A percentile compares a stretch with the other conserved stretches of the same genome.
phyloP scores from a whole-genome alignment of 2,329 filamentous ascomycete genomes.

The Penicillium digitatum region DNA sequence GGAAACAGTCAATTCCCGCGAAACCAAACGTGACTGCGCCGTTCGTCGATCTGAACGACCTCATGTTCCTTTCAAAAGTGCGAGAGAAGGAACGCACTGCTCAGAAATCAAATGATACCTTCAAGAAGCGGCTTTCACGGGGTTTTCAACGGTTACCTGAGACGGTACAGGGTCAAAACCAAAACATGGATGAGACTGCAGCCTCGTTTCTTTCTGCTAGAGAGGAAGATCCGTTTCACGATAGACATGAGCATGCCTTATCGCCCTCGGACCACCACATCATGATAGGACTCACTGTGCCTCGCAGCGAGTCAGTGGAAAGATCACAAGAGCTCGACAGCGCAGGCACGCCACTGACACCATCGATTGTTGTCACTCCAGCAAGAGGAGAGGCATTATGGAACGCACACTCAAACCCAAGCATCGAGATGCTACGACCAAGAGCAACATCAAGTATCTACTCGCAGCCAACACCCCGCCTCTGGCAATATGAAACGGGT shows the following conservation, averaged over 20 bases:
- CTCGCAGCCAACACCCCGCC: constrained; percentile 39
- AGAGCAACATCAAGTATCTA: constrained; percentile 45
- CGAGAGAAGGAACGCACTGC: constrained; percentile 32
- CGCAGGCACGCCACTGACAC: constrained; percentile 40
- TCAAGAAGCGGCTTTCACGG: constrained; percentile 20
- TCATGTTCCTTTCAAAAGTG: constrained; percentile 34
- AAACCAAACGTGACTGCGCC: constrained; percentile 11
- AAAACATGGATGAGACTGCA: constrained; percentile 7
- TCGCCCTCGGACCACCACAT: constrained; percentile 47
- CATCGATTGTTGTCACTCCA: constrained; percentile 46
- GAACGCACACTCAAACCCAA: constrained; percentile 22
- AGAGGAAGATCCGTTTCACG: constrained; percentile 18
- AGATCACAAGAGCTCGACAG: constrained; percentile 27
- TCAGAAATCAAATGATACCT: constrained; percentile 21
- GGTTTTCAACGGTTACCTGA: constrained; percentile 23
- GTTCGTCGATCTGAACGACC: constrained; percentile 39
- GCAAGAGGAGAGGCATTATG: constrained; percentile 40
- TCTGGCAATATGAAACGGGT: constrained; percentile 23
- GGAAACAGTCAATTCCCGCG: constrained; percentile 1
- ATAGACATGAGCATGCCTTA: constrained; percentile 32
- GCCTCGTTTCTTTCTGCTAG: constrained; percentile 17
- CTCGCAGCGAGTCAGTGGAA: constrained; percentile 31
- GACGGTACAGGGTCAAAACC: not conserved
- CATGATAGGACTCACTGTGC: constrained; percentile 45
- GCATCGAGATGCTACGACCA: constrained; percentile 24